Evolutionary conservation across 2,329 filamentous ascomycete species (phyloP), one percentile per base, ranked within the genome.

Genomic region (Aspergillus viridinutans): DNA sequence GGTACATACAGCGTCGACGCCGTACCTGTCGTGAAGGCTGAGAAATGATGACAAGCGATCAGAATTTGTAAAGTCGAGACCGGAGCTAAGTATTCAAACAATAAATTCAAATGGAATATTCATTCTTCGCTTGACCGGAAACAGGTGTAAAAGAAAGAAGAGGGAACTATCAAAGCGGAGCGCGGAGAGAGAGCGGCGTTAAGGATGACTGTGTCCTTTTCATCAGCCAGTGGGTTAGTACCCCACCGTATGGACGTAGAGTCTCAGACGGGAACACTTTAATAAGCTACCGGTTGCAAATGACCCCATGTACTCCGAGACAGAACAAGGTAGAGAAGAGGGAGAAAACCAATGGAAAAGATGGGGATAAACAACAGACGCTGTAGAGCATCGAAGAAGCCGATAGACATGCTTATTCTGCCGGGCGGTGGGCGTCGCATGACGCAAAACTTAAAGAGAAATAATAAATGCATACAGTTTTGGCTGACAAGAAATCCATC

Each of bases 391-490:
- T 28, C 12, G 9, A 35, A 35, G 49, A 40, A 28, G 49, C 49
- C 29, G 49, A 35, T 50, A 35, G 26, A 40, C 12, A 9, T 10
- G 29, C 17, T 20, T 20, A 60, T 64, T 64, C 57, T 66, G 64
- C 64, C 64, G 50, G 62, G 64, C 64, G 64, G 64, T 63, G 57
- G 53, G 35, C 6, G 4, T 12, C 38, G 35, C 50, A 53, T 56
- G 55, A 56, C 40, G 55, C 55, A 50, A 56, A 56, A 56, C n/a
- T 48, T 49, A 55, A 21, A 21, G 43, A 21, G 45, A 47, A 21
- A 23, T 14, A 47, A 25, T 21, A 1, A 17, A 12, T 8, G 20
- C 20, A 23, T 23, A 21, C 20, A 12, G 12, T 2, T 2, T 32
- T 32, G 29, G 29, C 14, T 38, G 32, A 38, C 14, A 38, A n/a